Evolutionary conservation across 768 basidiomycete species (phyloP).

Genomic region (Suillus variegatus): DNA sequence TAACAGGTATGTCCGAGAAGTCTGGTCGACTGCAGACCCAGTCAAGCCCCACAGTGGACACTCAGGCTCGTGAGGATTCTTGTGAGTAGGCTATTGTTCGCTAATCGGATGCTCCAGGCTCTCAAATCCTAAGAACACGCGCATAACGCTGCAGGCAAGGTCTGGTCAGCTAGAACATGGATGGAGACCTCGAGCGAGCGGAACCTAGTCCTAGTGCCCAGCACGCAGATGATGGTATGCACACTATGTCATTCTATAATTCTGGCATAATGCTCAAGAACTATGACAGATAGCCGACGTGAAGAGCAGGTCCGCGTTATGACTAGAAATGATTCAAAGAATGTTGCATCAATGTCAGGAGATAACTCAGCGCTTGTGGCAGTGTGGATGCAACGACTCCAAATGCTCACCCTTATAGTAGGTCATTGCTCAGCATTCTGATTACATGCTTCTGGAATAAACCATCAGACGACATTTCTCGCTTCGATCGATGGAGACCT

Average conservation of each 20-base stretch:
- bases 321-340: neutral
- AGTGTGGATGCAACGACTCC: conserved; percentile 28
- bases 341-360: neutral
- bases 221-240: neutral
- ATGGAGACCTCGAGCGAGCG: neutral
- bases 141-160: conserved; percentile 40
- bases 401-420: conserved; percentile 30
- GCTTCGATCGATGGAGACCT: conserved; percentile 28
- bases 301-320: neutral
- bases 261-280: neutral
- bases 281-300: neutral
- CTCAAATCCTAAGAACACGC: conserved; percentile 34
- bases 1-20: no score
- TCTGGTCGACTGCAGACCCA: no score
- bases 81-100: neutral
- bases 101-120: neutral
- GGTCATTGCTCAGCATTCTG: neutral
- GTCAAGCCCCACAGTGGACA: no score
- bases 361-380: conserved; percentile 20
- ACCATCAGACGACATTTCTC: conserved; percentile 30
- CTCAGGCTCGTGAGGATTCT: no score
- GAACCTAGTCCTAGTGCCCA: neutral
- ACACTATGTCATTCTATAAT: neutral
- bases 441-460: conserved; percentile 1
- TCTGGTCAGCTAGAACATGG: neutral